Conservation (phyloP, 2,329 filamentous ascomycete species). For the Nemania sp. region DNA sequence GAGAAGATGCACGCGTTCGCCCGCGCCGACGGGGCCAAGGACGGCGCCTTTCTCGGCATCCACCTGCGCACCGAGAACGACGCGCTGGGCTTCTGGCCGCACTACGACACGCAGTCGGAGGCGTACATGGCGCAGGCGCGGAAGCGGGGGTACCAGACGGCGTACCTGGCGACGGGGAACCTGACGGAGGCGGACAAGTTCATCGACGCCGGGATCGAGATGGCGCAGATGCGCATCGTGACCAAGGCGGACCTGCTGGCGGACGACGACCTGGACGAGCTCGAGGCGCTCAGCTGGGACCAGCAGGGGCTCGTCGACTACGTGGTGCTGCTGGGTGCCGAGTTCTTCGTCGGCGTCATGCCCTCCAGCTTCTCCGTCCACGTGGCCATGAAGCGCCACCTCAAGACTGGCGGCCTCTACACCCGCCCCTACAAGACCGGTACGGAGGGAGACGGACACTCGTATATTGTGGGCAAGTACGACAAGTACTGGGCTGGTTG, state of each 20-base stretch:
- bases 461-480: slow-evolving; percentile 49
- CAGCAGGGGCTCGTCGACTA: slow-evolving; percentile 50
- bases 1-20: slow-evolving; percentile 42
- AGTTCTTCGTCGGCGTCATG: slow-evolving; percentile 49
- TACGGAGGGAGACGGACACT: slow-evolving; percentile 46
- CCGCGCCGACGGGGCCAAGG: slow-evolving; percentile 25
- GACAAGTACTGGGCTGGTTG: slow-evolving; percentile 52
- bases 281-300: slow-evolving; percentile 47
- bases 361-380: slow-evolving; percentile 54
- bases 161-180: slow-evolving; percentile 53
- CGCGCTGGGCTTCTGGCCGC: slow-evolving; percentile 50
- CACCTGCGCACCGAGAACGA: slow-evolving; percentile 54
- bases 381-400: slow-evolving; percentile 50
- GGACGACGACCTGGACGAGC: slow-evolving; percentile 38
- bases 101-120: slow-evolving; percentile 46
- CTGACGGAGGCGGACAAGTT: slow-evolving; percentile 47
- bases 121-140: slow-evolving; percentile 45
- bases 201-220: slow-evolving; percentile 38
- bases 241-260: slow-evolving; percentile 45
- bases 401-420: slow-evolving; percentile 45
- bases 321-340: slow-evolving; percentile 44
- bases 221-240: slow-evolving; percentile 41
- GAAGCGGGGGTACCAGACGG: slow-evolving; percentile 40
- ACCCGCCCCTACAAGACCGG: slow-evolving; percentile 49
- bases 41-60: slow-evolving; percentile 44